Base-by-base conservation (phyloP, 2,329 filamentous ascomycete species). In the Exophiala sideris region DNA sequence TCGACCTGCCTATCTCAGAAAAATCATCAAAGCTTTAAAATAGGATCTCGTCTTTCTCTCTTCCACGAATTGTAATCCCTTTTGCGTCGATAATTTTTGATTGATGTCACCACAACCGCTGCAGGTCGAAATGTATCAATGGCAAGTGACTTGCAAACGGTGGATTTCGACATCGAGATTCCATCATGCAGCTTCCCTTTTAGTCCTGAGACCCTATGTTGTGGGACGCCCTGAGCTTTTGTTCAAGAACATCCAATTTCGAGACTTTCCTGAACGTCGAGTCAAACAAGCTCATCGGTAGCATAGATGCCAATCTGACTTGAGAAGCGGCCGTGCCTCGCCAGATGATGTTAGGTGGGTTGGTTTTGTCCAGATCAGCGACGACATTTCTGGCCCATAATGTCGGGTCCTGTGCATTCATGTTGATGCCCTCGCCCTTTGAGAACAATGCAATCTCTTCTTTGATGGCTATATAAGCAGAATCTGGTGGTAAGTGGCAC, bases 351-450 rank as follows among this genome's bases (percentile, higher is more conserved):
- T 35, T 18, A 4, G 60, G 48, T 32, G 58, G 57, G 3, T 49
- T 47, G 76, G 0, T 79, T 75, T 61, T 86, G 42, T 83, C 62
- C 6, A 84, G 71, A 60, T 82, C 75, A 7, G 66, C 66, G 3
- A 83, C 82, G 2, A 84, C 81, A 34, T 73, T 76, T 50, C 68
- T 12, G 14, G 49, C 52, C 56, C 57, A 55, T 24, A 52, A 14
- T 34, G 46, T 39, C 9, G 44, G 38, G 3, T 49, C 48, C 40
- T 49, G 48, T 16, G 29, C 9, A 9, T 48, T 12, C 2, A 49
- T 24, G 8, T 38, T 42, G 18, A 50, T 39, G 18, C 36, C 18
- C 12, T 52, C 49, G 2, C 45, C 41, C 24, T 46, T 40, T 29
- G 57, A 49, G 34, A 60, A 52, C n/a, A 50, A 48, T 45, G 49